Percentiles rank a stretch among this genome's conserved stretches.
Evolutionary conservation across 768 basidiomycete genomes (phyloP).

Genomic region (Lentinula detonsa): DNA sequence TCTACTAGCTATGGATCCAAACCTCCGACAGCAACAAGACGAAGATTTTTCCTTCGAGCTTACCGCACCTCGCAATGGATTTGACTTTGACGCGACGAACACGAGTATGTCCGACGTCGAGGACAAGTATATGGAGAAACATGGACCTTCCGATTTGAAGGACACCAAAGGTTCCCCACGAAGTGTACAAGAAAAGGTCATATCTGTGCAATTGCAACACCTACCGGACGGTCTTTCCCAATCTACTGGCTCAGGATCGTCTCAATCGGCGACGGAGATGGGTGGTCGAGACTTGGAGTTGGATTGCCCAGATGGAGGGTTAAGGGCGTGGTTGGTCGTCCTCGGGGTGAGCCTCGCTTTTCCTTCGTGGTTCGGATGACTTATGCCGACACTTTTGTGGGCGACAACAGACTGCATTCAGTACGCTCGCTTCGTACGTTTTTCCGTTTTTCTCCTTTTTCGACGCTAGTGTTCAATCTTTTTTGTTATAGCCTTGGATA

Average conservation of each 20-base stretch:
- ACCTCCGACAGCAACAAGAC: neutral
- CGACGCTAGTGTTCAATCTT: too few relatives aligned
- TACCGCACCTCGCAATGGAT: neutral
- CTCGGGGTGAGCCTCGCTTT: slow-evolving; percentile 20
- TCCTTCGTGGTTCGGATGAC: neutral
- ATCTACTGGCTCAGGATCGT: neutral
- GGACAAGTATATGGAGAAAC: neutral
- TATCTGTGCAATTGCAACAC: neutral
- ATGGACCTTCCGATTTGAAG: neutral
- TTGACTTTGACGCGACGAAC: neutral
- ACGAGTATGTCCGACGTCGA: neutral
- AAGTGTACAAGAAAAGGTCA: neutral
- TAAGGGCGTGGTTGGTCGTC: slow-evolving; percentile 33
- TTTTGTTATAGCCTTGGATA: slow-evolving; percentile 31
- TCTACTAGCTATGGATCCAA: neutral
- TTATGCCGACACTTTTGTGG: neutral
- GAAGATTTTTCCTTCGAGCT: neutral
- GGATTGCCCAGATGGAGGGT: slow-evolving; percentile 32
- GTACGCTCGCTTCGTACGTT: neutral
- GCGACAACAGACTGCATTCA: slow-evolving; percentile 1
- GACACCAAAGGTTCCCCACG: neutral
- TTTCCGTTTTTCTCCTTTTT: neutral
- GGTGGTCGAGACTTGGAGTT: neutral
- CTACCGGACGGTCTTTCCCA: neutral
- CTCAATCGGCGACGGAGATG: neutral